Evolutionary conservation across 2,329 filamentous ascomycete genomes (phyloP).

Genomic region (Trichophyton schoenleinii): DNA sequence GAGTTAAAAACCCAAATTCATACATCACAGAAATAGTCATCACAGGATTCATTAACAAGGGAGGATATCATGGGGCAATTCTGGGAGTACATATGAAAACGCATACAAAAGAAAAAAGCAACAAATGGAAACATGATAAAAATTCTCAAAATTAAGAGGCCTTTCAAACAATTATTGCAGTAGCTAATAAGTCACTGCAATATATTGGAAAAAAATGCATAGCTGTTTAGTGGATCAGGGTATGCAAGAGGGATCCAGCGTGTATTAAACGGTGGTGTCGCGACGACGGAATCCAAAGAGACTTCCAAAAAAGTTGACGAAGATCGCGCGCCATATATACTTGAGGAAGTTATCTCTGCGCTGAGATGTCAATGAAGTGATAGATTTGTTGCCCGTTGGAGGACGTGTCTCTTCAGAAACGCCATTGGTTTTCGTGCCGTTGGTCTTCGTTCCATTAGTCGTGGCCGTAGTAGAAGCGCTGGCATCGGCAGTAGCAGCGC

Average conservation of each 20-base stretch:
- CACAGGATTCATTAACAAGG: conserved; percentile 3
- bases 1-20: neutral
- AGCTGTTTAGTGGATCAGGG: neutral
- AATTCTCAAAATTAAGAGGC: conserved; percentile 16
- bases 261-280: neutral
- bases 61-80: conserved; percentile 1
- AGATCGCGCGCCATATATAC: conserved; percentile 29
- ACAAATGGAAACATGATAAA: conserved; percentile 19
- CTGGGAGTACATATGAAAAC: conserved; percentile 4
- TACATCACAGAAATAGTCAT: neutral
- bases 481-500: conserved; percentile 2
- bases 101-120: conserved; percentile 7
- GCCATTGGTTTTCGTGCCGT: neutral
- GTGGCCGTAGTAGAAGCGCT: neutral
- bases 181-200: conserved; percentile 17
- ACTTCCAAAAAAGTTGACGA: conserved; percentile 29
- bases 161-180: conserved; percentile 15
- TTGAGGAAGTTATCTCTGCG: conserved; percentile 31
- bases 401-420: conserved; percentile 6
- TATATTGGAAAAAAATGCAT: neutral
- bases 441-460: neutral
- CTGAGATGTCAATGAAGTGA: conserved; percentile 25
- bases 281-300: conserved; percentile 31
- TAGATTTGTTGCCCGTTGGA: conserved; percentile 23
- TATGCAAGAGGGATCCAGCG: neutral